Conservation (phyloP, 345 rosid species). For the Anacardium occidentale region DNA sequence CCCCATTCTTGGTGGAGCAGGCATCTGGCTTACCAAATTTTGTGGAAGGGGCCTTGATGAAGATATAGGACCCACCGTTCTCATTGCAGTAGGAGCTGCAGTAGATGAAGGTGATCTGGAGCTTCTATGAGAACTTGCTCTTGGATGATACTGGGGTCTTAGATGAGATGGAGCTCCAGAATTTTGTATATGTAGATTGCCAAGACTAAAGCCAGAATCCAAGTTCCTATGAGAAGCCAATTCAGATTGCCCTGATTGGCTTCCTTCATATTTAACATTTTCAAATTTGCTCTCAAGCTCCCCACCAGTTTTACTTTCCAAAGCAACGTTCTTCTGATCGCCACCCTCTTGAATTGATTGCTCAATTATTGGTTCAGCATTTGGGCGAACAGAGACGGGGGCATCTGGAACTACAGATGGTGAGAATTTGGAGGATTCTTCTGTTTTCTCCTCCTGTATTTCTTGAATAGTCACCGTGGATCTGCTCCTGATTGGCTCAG, state of each 20-base stretch:
- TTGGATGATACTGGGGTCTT: conserved; percentile 24
- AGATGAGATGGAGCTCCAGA: conserved; percentile 8
- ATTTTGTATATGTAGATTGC: conserved; percentile 22
- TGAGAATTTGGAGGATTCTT: conserved; percentile 34
- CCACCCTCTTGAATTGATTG: conserved; percentile 23
- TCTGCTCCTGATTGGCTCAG: conserved; percentile 32
- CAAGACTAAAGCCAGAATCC: conserved; percentile 21
- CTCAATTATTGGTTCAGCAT: conserved; percentile 21
- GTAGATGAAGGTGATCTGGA: conserved; percentile 30
- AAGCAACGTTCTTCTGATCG: conserved; percentile 25
- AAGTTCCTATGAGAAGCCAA: conserved; percentile 18
- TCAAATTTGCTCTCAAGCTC: conserved; percentile 28
- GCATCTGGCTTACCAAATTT: conserved; percentile 19
- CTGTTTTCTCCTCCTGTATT: conserved; percentile 48
- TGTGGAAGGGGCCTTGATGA: conserved; percentile 24
- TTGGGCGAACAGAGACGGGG: conserved; percentile 19
- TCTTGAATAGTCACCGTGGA: conserved; percentile 50
- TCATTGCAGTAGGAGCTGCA: conserved; percentile 25
- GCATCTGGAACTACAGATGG: conserved; percentile 28
- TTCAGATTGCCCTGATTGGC: conserved; percentile 21
- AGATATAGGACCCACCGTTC: conserved; percentile 23
- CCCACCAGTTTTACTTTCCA: conserved; percentile 21
- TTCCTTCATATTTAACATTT: conserved; percentile 23
- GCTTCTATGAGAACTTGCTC: conserved; percentile 27
- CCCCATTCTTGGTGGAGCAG: conserved; percentile 41